These are phyloP conservation scores for Escovopsis sp. DNA, from an alignment of 2,329 filamentous ascomycete species.

Conservation along the genomic window DNA sequence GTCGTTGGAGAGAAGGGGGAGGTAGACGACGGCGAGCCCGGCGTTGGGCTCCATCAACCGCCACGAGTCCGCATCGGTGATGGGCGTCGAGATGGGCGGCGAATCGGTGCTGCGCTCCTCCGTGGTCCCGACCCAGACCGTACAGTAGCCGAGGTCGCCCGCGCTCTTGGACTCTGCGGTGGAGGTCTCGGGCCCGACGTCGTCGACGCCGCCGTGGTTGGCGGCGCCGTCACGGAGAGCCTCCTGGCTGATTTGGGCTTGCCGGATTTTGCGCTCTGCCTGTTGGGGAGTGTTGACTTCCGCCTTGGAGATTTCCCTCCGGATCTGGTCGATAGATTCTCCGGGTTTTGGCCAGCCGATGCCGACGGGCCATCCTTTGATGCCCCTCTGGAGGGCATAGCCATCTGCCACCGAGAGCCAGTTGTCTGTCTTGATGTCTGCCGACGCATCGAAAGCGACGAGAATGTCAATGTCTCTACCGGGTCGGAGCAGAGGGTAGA, in stretches of 20 bases:
- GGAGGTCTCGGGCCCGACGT: slow-evolving; percentile 8
- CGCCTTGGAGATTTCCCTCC: slow-evolving; percentile 50
- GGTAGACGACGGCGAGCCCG: slow-evolving; percentile 79
- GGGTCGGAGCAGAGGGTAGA: slow-evolving; percentile 82
- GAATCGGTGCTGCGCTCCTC: slow-evolving; percentile 51
- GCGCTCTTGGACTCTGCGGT: slow-evolving; percentile 23
- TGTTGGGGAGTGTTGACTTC: slow-evolving; percentile 45
- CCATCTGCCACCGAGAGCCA: slow-evolving; percentile 93
- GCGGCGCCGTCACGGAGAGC: slow-evolving; percentile 13
- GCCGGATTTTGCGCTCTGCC: slow-evolving; percentile 46
- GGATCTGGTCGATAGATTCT: slow-evolving; percentile 43
- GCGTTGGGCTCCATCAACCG: slow-evolving; percentile 57
- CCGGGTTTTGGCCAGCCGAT: slow-evolving; percentile 73
- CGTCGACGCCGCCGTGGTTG: slow-evolving; percentile 9
- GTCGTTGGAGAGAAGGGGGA: slow-evolving; percentile 74
- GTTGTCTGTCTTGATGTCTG: slow-evolving; percentile 85
- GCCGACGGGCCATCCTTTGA: slow-evolving; percentile 89
- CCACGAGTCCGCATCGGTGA: slow-evolving; percentile 52
- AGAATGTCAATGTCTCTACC: slow-evolving; percentile 81
- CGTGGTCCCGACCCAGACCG: slow-evolving; percentile 82
- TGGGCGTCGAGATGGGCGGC: slow-evolving; percentile 33
- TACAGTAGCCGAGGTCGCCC: slow-evolving; percentile 74
- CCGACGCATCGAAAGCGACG: slow-evolving; percentile 86
- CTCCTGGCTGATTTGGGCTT: slow-evolving; percentile 38
- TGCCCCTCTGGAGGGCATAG: slow-evolving; percentile 75